Conservation (phyloP, 495 filamentous ascomycete species). For the Ramalina intermedia region DNA sequence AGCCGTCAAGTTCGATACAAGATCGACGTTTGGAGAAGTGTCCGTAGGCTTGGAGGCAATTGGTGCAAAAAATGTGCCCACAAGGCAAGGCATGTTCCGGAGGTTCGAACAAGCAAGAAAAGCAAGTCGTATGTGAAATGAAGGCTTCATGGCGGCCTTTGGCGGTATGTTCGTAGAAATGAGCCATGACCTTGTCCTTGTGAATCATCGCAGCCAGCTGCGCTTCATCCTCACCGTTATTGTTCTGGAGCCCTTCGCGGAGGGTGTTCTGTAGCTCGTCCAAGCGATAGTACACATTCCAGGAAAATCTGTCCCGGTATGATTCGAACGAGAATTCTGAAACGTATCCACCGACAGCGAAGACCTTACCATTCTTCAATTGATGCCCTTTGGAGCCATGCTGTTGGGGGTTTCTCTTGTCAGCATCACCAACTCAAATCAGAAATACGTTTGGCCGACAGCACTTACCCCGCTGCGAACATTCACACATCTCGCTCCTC, state of each 20-base stretch:
- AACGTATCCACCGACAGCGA: conserved; percentile 31
- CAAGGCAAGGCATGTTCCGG: conserved; percentile 27
- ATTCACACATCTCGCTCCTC: conserved; percentile 26
- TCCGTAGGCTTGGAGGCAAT: conserved; percentile 26
- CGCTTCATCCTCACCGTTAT: conserved; percentile 18
- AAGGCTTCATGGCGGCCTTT: conserved; percentile 7
- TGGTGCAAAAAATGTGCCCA: conserved; percentile 27
- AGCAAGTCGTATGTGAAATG: conserved; percentile 23
- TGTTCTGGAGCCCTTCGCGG: neutral
- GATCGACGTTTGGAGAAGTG: conserved; percentile 21
- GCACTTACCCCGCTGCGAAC: conserved; percentile 20
- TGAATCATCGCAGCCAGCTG: conserved; percentile 20
- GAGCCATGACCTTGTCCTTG: conserved; percentile 15
- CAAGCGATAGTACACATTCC: conserved; percentile 17
- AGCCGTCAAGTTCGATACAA: conserved; percentile 1
- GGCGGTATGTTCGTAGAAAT: conserved; percentile 16
- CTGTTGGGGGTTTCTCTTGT: neutral
- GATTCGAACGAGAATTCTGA: conserved; percentile 26
- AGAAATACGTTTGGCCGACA: neutral
- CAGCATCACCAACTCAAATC: neutral
- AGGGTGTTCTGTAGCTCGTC: conserved; percentile 9
- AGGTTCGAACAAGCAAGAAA: conserved; percentile 23
- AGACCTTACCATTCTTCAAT: conserved; percentile 28
- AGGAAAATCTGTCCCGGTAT: conserved; percentile 21
- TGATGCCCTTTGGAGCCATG: conserved; percentile 39